Evolutionary conservation across 805 yeast species (phyloP).

Genomic region (Saccharomycopsis fibuligera): DNA sequence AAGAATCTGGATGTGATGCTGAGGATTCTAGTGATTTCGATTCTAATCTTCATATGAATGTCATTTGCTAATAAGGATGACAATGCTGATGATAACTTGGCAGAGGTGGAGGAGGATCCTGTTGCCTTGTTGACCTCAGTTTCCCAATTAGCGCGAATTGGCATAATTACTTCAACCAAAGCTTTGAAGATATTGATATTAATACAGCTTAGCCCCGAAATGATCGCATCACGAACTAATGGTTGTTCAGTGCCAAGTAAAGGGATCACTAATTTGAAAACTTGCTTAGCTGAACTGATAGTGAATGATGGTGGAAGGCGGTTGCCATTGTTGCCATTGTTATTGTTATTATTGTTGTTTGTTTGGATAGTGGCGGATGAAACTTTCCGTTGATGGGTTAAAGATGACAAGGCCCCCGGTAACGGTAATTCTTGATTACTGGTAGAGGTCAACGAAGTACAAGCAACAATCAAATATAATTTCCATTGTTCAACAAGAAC

Average conservation of each 20-base stretch:
- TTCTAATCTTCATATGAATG: slow-evolving; percentile 44
- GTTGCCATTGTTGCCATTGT: background rate
- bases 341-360: too few relatives aligned
- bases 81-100: too few relatives aligned
- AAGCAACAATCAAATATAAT: slow-evolving; percentile 81
- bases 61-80: too few relatives aligned
- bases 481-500: slow-evolving; percentile 81
- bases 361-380: slow-evolving; percentile 1
- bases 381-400: background rate
- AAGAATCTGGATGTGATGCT: slow-evolving; percentile 62
- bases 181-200: slow-evolving; percentile 85
- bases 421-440: slow-evolving; percentile 74
- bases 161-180: slow-evolving; percentile 67
- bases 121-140: slow-evolving; percentile 28
- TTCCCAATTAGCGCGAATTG: slow-evolving; percentile 50
- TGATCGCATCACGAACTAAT: slow-evolving; percentile 75
- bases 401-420: slow-evolving; percentile 31
- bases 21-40: slow-evolving; percentile 74
- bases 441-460: slow-evolving; percentile 85
- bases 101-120: slow-evolving; percentile 23
- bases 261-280: slow-evolving; percentile 84
- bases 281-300: slow-evolving; percentile 85
- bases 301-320: slow-evolving; percentile 50
- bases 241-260: slow-evolving; percentile 64
- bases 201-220: slow-evolving; percentile 82